Conservation (phyloP, 441 rosid genomes). For the Bocquillonia castaneifolia region DNA sequence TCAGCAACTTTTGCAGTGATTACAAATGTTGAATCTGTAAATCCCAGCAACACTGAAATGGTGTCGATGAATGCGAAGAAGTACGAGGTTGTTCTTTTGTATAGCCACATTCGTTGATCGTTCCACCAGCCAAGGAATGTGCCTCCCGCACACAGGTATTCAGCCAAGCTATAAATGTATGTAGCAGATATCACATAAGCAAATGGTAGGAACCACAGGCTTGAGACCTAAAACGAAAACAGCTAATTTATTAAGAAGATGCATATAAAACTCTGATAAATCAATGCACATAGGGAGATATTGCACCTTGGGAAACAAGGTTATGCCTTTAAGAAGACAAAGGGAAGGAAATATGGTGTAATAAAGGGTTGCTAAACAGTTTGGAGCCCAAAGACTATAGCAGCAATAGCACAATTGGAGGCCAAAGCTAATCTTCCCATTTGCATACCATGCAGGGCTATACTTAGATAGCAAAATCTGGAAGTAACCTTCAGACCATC, state of each 20-base stretch:
- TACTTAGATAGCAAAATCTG: conserved; percentile 52
- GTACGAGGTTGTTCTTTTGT: conserved; percentile 59
- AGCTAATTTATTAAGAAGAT: too few relatives aligned
- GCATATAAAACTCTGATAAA: background rate
- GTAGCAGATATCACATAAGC: conserved; percentile 37
- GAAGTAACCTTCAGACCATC: conserved; percentile 77
- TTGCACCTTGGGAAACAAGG: conserved; percentile 63
- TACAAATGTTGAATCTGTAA: conserved; percentile 42
- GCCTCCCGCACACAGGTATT: conserved; percentile 50
- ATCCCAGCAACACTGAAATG: conserved; percentile 34
- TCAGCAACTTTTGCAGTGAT: conserved; percentile 62
- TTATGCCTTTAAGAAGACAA: conserved; percentile 44
- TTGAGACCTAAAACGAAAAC: conserved; percentile 38
- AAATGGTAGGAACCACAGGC: conserved; percentile 60
- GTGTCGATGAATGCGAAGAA: conserved; percentile 49
- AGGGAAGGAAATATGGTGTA: conserved; percentile 55
- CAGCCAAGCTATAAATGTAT: conserved; percentile 41
- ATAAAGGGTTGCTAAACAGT: conserved; percentile 38
- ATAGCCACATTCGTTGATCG: conserved; percentile 65
- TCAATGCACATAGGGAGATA: background rate
- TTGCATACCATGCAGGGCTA: conserved; percentile 48
- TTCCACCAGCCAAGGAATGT: conserved; percentile 69
- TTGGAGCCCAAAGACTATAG: conserved; percentile 58
- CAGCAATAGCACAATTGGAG: conserved; percentile 39
- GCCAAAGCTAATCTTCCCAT: conserved; percentile 47